Base-by-base conservation (phyloP, 345 rosid genomes). In the Populus alba region DNA sequence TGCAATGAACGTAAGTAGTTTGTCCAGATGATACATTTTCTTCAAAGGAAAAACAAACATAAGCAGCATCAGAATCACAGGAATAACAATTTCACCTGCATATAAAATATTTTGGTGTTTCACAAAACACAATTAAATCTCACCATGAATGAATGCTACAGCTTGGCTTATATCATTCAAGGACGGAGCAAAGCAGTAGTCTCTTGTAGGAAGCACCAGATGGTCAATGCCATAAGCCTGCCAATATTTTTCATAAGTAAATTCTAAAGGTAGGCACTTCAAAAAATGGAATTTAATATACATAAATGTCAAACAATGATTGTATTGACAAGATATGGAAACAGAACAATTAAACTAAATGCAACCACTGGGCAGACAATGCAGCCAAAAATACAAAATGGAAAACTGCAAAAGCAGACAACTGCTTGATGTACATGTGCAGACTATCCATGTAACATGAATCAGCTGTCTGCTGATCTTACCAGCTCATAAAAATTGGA, bases 101-200 rank as follows among this genome's bases (percentile, higher is more conserved):
- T 57, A 33, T 53, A 47, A 29, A 1, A 22, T n/a, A 41, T 38
- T 39, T 70, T 15, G 29, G 5, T 53, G 15, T 15, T 12, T 20
- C 68, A 63, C 27, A 43, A 41, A 22, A 2, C 2, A 72, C 31
- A 29, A 11, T 59, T 65, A 47, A 68, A 71, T 33, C 91, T 85
- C 82, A 95, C 99, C 73, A 70, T 87, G 92, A 72, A 97, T 91
- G 70, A 97, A 97, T 41, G 89, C 94, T 63, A 94, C 95, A 65
- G 99, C 99, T 81, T 79, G 94, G 83, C 89, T 89, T 79, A 92
- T 90, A 62, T 92, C 92, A 81, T 79, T 82, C 85, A 94, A 78
- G 29, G 95, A 90, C 35, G 99, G 99, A 70, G 98, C 99, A 90
- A 94, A 96, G 82, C 91, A 96, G 84, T 96, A 96, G 82, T 96